Evolutionary conservation across 441 rosid species (phyloP), one percentile per base, ranked within the genome.

Genomic region (Raphanus hybrid): DNA sequence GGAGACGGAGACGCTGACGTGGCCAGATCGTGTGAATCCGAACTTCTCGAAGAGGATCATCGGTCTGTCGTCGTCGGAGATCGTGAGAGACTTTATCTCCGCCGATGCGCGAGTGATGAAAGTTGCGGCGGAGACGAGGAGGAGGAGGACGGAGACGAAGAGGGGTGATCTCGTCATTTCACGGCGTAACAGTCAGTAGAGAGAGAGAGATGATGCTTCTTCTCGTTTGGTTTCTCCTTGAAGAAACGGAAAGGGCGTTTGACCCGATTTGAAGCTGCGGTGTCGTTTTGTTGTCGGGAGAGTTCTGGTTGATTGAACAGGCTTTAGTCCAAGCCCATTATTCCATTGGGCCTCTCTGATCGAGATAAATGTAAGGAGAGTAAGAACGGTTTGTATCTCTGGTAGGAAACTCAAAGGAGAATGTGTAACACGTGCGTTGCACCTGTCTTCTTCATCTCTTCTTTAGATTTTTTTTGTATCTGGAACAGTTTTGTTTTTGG

Each of bases 1-100:
- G 77, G 91, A 83, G 65, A 92, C 92, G 32, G 87, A 63, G 75
- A 96, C 79, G 54, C 73, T 50, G 39, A 90, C 97, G 66, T 84
- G 91, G 32, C 99, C 99, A 5, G 83, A 70, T 81, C 73, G 93
- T 1, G 99, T 92, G 89, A 96, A 93, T 11, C 99, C 98, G 88
- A 96, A 96, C 70, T 85, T 96, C 69, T 93, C 98, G 78, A 96
- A 92, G 79, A 91, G 92, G 80, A 96, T 96, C 96, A 92, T 87
- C n/a, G 97, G 83, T 10, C 97, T 96, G 12, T 82, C 57, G 78
- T 96, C 99, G 16, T 85, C 75, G 55, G 85, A 34, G 39, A 96
- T 91, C 6, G 78, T 88, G n/a, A 89, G 85, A 59, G 90, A 75
- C 78, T 89, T 93, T 85, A 89, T 96, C 91, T 96, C 99, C 69